phyloP scores from a whole-genome alignment of 768 basidiomycete genomes.

The Leccinum uliginosum region DNA sequence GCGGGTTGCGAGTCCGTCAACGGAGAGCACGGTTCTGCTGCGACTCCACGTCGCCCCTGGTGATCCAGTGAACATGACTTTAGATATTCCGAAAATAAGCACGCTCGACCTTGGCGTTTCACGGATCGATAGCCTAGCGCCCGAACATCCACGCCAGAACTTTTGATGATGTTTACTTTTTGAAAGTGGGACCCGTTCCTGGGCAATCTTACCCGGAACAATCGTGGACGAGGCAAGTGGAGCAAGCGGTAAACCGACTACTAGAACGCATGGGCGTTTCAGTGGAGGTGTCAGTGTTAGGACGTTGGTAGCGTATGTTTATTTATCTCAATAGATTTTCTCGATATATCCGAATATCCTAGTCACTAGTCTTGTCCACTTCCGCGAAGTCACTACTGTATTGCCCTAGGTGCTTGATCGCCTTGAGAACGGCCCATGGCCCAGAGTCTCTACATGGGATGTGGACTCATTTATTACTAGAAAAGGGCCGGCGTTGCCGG shows the following conservation, averaged over 20 bases:
- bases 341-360: no score
- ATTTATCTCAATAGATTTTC: neutral
- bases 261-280: constrained; percentile 33
- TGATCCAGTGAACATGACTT: neutral
- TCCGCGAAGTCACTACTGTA: neutral
- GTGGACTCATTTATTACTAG: no score
- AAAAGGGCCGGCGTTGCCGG: no score
- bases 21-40: constrained; percentile 33
- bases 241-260: constrained; percentile 32
- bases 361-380: no score
- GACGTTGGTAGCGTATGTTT: constrained; percentile 43
- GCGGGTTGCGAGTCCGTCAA: constrained; percentile 15
- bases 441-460: no score
- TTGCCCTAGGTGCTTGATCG: no score
- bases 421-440: no score
- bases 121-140: constrained; percentile 64
- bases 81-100: constrained; percentile 23
- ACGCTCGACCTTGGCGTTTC: constrained; percentile 40
- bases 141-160: constrained; percentile 44
- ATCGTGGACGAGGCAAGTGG: constrained; percentile 35
- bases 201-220: neutral
- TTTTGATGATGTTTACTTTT: constrained; percentile 60
- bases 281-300: constrained; percentile 39
- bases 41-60: constrained; percentile 26
- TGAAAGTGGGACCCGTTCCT: constrained; percentile 42